These are phyloP conservation scores for Trichoderma simmonsii DNA, from an alignment of 2,329 filamentous ascomycete species.

Conservation along the genomic window DNA sequence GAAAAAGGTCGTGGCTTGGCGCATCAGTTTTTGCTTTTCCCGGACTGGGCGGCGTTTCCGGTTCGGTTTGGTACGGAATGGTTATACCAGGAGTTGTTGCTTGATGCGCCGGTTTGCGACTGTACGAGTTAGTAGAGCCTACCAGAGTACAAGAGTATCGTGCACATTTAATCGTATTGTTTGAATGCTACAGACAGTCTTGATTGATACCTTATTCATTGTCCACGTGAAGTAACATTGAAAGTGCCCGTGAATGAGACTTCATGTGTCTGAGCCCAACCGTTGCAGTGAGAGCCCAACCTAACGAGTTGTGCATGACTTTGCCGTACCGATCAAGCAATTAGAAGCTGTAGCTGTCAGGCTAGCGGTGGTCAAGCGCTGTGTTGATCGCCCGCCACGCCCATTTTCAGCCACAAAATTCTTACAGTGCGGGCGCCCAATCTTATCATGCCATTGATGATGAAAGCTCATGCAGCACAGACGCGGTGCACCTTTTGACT, in stretches of 20 bases:
- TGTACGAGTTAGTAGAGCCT: neutral
- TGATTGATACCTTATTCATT: neutral
- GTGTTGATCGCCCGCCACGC: neutral
- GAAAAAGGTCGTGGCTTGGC: conserved; percentile 2
- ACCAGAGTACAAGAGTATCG: conserved; percentile 4
- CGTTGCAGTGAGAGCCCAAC: neutral
- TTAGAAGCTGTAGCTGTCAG: neutral
- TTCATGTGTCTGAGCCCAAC: neutral
- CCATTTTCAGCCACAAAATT: conserved; percentile 2
- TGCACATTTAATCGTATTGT: conserved; percentile 16
- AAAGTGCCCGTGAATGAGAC: neutral
- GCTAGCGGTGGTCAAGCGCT: neutral
- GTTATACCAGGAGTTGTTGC: conserved; percentile 16
- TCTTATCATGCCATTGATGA: conserved; percentile 1
- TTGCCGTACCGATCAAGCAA: neutral
- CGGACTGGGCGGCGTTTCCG: conserved; percentile 12
- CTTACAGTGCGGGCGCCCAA: conserved; percentile 5
- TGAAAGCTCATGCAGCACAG: conserved; percentile 6
- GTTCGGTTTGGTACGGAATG: neutral
- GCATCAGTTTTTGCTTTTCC: conserved; percentile 3
- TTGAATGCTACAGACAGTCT: neutral
- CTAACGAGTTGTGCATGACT: neutral
- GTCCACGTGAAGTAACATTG: neutral
- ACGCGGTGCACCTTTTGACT: neutral
- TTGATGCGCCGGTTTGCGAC: conserved; percentile 12